Percentiles rank a stretch among this genome's conserved stretches.
phyloP scores from a whole-genome alignment of 1,284 basidiomycete species.

The Ganoderma lucidum region DNA sequence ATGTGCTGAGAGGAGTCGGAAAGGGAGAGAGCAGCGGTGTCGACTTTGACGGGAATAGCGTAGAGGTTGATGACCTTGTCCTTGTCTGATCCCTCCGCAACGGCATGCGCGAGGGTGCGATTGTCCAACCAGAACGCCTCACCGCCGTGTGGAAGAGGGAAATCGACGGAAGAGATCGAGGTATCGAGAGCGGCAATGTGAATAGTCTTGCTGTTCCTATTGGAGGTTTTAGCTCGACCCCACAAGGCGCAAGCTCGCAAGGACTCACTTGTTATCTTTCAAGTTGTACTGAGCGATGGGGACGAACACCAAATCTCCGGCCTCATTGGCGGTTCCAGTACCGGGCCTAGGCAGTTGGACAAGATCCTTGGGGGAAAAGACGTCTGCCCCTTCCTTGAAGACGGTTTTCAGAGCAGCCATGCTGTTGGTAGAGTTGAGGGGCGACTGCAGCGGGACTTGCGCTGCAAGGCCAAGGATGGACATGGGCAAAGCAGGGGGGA shows the following conservation, averaged over 20 bases:
- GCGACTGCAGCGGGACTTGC: constrained; percentile 55
- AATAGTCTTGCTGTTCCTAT: constrained; percentile 75
- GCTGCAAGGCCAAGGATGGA: constrained; percentile 58
- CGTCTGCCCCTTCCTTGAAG: constrained; percentile 61
- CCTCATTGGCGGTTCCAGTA: constrained; percentile 66
- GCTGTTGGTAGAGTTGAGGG: constrained; percentile 31
- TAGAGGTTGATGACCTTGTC: constrained; percentile 62
- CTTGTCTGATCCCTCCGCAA: constrained; percentile 57
- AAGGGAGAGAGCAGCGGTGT: constrained; percentile 42
- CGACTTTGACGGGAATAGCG: constrained; percentile 58
- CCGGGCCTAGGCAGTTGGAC: constrained; percentile 77
- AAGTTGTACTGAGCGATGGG: constrained; percentile 76
- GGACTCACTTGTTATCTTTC: constrained; percentile 71
- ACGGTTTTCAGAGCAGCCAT: constrained; percentile 49
- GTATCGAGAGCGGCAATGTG: constrained; percentile 66
- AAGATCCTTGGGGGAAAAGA: constrained; percentile 79
- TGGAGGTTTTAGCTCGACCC: neutral
- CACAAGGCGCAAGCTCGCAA: neutral
- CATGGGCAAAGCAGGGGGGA: constrained; percentile 41
- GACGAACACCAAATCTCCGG: constrained; percentile 73
- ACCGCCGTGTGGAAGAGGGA: constrained; percentile 68
- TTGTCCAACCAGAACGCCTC: constrained; percentile 80
- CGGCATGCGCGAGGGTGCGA: constrained; percentile 72
- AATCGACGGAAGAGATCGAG: constrained; percentile 54
- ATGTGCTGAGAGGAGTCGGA: constrained; percentile 43